Evolutionary conservation across 2,329 filamentous ascomycete genomes (phyloP).

Genomic region (Fusarium anthophilum): DNA sequence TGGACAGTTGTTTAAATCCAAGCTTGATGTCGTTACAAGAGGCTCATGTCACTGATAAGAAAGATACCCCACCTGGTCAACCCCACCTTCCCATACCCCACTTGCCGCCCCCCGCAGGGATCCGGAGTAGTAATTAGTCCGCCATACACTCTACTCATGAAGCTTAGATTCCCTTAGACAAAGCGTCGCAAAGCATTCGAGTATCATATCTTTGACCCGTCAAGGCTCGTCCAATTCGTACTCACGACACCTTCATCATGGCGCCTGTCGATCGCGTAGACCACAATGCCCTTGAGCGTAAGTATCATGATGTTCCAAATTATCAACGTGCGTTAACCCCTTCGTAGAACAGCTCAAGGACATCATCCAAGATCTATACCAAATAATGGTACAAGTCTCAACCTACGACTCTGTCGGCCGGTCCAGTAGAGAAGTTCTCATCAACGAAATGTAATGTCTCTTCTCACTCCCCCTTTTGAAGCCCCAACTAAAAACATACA

Average conservation of each 20-base stretch:
- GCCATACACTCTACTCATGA: background rate
- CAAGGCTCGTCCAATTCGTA: background rate
- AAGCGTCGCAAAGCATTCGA: background rate
- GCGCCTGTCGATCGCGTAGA: conserved; percentile 53
- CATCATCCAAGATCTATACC: conserved; percentile 71
- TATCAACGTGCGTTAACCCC: conserved; percentile 11
- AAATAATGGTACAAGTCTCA: conserved; percentile 69
- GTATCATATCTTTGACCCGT: conserved; percentile 4
- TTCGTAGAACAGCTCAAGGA: conserved; percentile 66
- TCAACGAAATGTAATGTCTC: conserved; percentile 57
- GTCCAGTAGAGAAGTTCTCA: conserved; percentile 65
- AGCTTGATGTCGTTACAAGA: background rate
- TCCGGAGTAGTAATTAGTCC: conserved; percentile 29
- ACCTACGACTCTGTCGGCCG: conserved; percentile 66
- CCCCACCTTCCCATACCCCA: conserved; percentile 6
- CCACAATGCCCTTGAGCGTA: conserved; percentile 54
- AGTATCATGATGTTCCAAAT: background rate
- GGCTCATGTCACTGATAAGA: conserved; percentile 10
- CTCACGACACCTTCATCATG: conserved; percentile 44
- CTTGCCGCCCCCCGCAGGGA: conserved; percentile 6
- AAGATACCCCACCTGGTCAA: conserved; percentile 6
- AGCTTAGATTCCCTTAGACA: background rate
- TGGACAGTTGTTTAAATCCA: background rate
- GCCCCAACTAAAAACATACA: conserved; percentile 6
- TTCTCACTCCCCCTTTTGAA: background rate